Conservation (phyloP, 805 yeast species). For the Metschnikowia vanudenii region DNA sequence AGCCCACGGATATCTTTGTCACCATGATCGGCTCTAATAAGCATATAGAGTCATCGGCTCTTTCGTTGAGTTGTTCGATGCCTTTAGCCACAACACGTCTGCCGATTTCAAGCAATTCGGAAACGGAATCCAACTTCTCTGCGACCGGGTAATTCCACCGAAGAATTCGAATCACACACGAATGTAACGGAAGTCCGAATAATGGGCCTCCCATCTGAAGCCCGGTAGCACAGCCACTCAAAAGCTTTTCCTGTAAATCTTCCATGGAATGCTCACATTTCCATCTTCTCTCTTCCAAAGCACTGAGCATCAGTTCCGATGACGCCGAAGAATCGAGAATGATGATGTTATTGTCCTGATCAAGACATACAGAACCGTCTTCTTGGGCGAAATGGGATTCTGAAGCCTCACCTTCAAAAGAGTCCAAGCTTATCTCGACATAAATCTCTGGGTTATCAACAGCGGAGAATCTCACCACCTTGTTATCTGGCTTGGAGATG, state of each 20-base stretch:
- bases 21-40: slow-evolving; percentile 88
- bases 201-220: slow-evolving; percentile 67
- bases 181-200: slow-evolving; percentile 57
- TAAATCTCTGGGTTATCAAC: slow-evolving; percentile 23
- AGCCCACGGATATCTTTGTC: slow-evolving; percentile 61
- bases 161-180: slow-evolving; percentile 54
- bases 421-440: slow-evolving; percentile 31
- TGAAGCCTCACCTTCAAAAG: slow-evolving; percentile 38
- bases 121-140: slow-evolving; percentile 27
- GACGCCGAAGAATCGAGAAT: slow-evolving; percentile 36
- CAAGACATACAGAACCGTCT: slow-evolving; percentile 38
- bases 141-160: slow-evolving; percentile 57
- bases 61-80: slow-evolving; percentile 23
- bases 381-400: slow-evolving; percentile 36
- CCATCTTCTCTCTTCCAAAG: slow-evolving; percentile 45
- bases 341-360: slow-evolving; percentile 48
- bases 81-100: slow-evolving; percentile 33
- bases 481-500: slow-evolving; percentile 31
- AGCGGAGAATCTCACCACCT: slow-evolving; percentile 17
- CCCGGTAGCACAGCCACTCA: slow-evolving; percentile 59
- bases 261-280: slow-evolving; percentile 46
- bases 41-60: slow-evolving; percentile 35
- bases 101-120: slow-evolving; percentile 45
- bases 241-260: slow-evolving; percentile 50
- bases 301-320: slow-evolving; percentile 24